These are phyloP conservation scores for Fusarium bactridioides DNA, from an alignment of 2,329 filamentous ascomycete species.

Conservation along the genomic window DNA sequence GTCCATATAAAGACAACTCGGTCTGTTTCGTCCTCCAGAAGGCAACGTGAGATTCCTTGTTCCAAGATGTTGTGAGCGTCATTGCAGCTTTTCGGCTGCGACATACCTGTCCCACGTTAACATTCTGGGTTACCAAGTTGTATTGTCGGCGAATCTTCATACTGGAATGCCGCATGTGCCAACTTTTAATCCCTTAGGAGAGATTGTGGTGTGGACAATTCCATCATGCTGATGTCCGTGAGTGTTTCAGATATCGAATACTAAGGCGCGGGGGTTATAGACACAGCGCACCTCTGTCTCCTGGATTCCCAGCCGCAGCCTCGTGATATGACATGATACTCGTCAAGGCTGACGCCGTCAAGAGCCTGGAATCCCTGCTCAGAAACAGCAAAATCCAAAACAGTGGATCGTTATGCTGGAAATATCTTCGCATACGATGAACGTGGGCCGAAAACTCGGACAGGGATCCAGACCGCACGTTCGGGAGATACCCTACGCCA, in stretches of 20 bases:
- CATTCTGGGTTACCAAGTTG: slow-evolving; percentile 25
- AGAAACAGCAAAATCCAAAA: slow-evolving; percentile 33
- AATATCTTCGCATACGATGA: slow-evolving; percentile 33
- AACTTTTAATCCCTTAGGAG: slow-evolving; percentile 15
- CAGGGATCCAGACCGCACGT: slow-evolving; percentile 42
- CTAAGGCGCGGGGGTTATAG: slow-evolving; percentile 21
- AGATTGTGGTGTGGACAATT: background rate
- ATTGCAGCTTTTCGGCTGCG: slow-evolving; percentile 30
- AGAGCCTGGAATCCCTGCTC: slow-evolving; percentile 22
- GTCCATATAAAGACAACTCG: slow-evolving; percentile 20
- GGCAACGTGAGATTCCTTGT: slow-evolving; percentile 18
- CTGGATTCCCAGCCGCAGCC: slow-evolving; percentile 29
- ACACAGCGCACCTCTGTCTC: slow-evolving; percentile 7
- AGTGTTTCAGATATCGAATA: slow-evolving; percentile 26
- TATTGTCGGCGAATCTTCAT: slow-evolving; percentile 6
- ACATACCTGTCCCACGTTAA: slow-evolving; percentile 33
- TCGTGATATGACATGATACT: slow-evolving; percentile 30
- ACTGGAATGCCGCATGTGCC: slow-evolving; percentile 9
- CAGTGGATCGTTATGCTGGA: slow-evolving; percentile 38
- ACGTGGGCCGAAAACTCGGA: slow-evolving; percentile 21
- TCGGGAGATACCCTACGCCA: slow-evolving; percentile 30
- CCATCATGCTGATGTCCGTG: slow-evolving; percentile 15
- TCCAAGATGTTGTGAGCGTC: slow-evolving; percentile 20
- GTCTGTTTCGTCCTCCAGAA: slow-evolving; percentile 13
- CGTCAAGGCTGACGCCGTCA: slow-evolving; percentile 14